Evolutionary conservation across 768 basidiomycete species (phyloP).

Genomic region (Rhizopogon rudus): DNA sequence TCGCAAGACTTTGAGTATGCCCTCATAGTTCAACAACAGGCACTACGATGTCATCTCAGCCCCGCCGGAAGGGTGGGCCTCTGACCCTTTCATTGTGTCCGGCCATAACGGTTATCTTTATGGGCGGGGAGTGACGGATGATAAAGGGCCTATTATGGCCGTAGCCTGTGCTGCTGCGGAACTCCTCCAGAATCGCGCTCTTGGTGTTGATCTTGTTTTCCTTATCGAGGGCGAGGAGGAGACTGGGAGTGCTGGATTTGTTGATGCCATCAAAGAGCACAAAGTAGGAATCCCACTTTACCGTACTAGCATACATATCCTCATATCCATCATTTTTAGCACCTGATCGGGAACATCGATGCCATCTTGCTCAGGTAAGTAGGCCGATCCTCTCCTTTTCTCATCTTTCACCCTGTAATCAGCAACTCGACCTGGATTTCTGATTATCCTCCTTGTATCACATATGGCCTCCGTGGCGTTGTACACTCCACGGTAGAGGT

Average conservation of each 20-base stretch:
- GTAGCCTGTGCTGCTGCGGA: slow-evolving; percentile 87
- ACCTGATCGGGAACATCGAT: slow-evolving; percentile 81
- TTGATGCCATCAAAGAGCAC: slow-evolving; percentile 64
- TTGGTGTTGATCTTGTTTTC: slow-evolving; percentile 86
- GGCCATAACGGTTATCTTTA: slow-evolving; percentile 89
- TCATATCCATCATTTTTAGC: slow-evolving; percentile 35
- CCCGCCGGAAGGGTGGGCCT: slow-evolving; percentile 66
- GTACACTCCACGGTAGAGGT: slow-evolving; percentile 83
- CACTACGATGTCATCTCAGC: slow-evolving; percentile 98
- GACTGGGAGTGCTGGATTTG: slow-evolving; percentile 85
- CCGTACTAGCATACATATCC: not conserved
- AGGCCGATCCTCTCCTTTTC: not conserved
- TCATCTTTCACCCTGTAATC: not conserved
- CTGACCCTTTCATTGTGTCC: slow-evolving; percentile 76
- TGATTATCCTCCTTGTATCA: slow-evolving; percentile 88
- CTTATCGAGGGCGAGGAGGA: slow-evolving; percentile 97
- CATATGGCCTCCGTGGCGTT: slow-evolving; percentile 92
- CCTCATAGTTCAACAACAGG: slow-evolving; percentile 30
- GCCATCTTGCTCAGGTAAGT: slow-evolving; percentile 80
- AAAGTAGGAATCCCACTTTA: slow-evolving; percentile 45
- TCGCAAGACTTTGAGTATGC: not conserved
- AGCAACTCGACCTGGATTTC: slow-evolving; percentile 98
- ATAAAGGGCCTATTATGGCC: slow-evolving; percentile 94
- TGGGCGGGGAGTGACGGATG: slow-evolving; percentile 88
- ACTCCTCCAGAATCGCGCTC: slow-evolving; percentile 61